Percentiles rank a stretch among this genome's conserved stretches.
These are phyloP conservation scores for Myriosclerotinia curreyana DNA, from an alignment of 2,329 filamentous ascomycete genomes.

Conservation along the genomic window DNA sequence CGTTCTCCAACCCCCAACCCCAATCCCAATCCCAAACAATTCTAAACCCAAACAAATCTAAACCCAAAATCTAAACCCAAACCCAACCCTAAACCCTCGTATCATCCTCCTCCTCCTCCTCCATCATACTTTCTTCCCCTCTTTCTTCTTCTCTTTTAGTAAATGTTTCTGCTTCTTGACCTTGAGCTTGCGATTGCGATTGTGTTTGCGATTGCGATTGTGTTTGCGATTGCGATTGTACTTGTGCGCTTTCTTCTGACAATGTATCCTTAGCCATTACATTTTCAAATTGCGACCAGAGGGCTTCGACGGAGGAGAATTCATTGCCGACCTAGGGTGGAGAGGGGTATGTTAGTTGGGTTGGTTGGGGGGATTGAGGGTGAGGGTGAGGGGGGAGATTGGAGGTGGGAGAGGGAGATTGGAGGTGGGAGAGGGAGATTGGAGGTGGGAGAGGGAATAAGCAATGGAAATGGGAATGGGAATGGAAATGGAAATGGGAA, in stretches of 20 bases:
- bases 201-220: conserved; percentile 13
- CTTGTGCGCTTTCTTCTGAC: conserved; percentile 36
- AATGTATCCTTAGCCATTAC: conserved; percentile 74
- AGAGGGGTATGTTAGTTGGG: not conserved
- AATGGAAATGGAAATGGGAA: no score
- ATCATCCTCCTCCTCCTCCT: not conserved
- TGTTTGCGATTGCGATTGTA: conserved; percentile 14
- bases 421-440: no score
- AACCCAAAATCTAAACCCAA: not conserved
- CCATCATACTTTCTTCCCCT: no score
- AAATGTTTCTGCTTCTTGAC: not conserved
- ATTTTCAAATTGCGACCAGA: conserved; percentile 96
- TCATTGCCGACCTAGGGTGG: conserved; percentile 77
- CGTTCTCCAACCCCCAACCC: not conserved
- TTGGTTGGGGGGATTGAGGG: not conserved
- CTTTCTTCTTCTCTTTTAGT: no score
- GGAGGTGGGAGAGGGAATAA: no score
- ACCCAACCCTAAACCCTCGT: not conserved
- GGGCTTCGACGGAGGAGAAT: conserved; percentile 91
- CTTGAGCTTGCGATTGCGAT: conserved; percentile 28
- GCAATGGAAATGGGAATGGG: no score
- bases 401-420: no score
- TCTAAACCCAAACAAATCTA: not conserved
- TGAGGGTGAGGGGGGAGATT: no score
- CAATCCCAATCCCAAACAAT: no score